phyloP scores from a whole-genome alignment of 352 stramenopile species.

The Discostella stelligera region DNA sequence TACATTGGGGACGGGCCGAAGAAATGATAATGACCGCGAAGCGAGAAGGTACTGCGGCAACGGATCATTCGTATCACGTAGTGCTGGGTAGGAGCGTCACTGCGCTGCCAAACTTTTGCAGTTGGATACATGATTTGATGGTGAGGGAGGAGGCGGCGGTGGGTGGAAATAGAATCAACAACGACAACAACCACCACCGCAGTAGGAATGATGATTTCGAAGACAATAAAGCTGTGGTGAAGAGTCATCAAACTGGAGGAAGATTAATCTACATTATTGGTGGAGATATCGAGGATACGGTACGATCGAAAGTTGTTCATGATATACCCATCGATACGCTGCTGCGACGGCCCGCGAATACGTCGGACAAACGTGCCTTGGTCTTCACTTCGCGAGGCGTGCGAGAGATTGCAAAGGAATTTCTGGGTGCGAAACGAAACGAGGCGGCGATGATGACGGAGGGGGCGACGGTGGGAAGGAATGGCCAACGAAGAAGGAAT shows the following conservation, averaged over 20 bases:
- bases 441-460: constrained; percentile 10
- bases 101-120: constrained; percentile 73
- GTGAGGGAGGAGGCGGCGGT: constrained; percentile 31
- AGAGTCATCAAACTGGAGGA: constrained; percentile 20
- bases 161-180: constrained; percentile 8
- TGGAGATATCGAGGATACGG: constrained; percentile 62
- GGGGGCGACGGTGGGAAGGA: background rate
- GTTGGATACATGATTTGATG: constrained; percentile 70
- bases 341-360: constrained; percentile 33
- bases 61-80: constrained; percentile 81
- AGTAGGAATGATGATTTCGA: constrained; percentile 3
- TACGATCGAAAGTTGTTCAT: constrained; percentile 36
- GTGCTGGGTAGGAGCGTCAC: constrained; percentile 80
- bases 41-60: no score
- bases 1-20: constrained; percentile 76
- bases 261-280: constrained; percentile 77
- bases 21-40: constrained; percentile 43
- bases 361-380: constrained; percentile 72
- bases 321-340: constrained; percentile 58
- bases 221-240: constrained; percentile 1
- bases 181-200: background rate
- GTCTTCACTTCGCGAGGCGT: constrained; percentile 58
- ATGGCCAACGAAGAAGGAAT: constrained; percentile 13
- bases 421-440: constrained; percentile 25
- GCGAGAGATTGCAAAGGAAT: constrained; percentile 44